A percentile compares a stretch with the other conserved stretches of the same genome.
phyloP scores from a whole-genome alignment of 2,329 filamentous ascomycete species.

The Trichoderma citrinoviride region DNA sequence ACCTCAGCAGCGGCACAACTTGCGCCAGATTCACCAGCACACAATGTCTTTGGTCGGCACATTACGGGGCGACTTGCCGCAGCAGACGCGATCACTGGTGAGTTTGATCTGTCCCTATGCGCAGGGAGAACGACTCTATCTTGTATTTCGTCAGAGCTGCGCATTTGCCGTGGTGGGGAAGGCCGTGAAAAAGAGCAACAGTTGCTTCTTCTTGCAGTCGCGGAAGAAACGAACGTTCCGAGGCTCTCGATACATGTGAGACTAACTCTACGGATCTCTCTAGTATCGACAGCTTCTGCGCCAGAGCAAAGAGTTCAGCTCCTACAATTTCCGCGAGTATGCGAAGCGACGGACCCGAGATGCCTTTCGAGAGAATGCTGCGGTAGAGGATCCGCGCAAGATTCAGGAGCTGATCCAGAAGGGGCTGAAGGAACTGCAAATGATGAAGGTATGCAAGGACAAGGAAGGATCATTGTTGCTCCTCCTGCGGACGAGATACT shows the following conservation, averaged over 20 bases:
- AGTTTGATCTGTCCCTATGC: conserved; percentile 29
- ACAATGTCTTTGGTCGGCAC: conserved; percentile 41
- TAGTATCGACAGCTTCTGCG: conserved; percentile 92
- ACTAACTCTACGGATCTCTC: background rate
- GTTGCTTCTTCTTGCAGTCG: background rate
- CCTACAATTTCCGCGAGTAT: conserved; percentile 98
- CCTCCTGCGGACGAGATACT: background rate
- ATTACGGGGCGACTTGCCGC: conserved; percentile 53
- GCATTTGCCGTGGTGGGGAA: conserved; percentile 5
- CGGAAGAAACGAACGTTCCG: background rate
- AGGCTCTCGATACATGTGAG: background rate
- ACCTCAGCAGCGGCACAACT: conserved; percentile 6
- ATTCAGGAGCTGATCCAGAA: conserved; percentile 89
- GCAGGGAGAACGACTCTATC: background rate
- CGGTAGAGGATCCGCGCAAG: conserved; percentile 68
- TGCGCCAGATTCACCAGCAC: conserved; percentile 30
- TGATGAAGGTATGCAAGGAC: conserved; percentile 70
- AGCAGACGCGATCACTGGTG: conserved; percentile 57
- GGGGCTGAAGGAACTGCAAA: conserved; percentile 80
- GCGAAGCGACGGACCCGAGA: conserved; percentile 86
- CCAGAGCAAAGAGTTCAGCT: conserved; percentile 80
- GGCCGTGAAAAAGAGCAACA: conserved; percentile 6
- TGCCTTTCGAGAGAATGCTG: conserved; percentile 78
- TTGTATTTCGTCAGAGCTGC: background rate
- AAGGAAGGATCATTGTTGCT: too few relatives aligned